A percentile compares a stretch with the other conserved stretches of the same genome.
These are phyloP conservation scores for Monosporascus ibericus DNA, from an alignment of 2,329 filamentous ascomycete species.

Conservation along the genomic window DNA sequence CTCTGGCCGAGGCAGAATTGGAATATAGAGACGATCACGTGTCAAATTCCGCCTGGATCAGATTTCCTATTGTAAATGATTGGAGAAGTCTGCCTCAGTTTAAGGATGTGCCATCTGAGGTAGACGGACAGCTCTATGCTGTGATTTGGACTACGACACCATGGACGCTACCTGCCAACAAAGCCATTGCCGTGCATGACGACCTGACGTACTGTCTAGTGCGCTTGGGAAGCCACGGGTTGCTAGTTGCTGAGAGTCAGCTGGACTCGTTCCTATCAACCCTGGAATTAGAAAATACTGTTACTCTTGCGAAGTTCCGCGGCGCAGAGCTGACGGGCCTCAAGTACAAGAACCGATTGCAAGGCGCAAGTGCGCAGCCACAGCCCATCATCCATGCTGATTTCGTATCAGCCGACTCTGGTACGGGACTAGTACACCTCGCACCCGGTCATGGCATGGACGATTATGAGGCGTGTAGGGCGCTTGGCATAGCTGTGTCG, in stretches of 20 bases:
- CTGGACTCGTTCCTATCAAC: conserved; percentile 27
- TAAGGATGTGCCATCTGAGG: conserved; percentile 29
- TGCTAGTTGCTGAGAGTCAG: conserved; percentile 68
- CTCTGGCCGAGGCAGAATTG: conserved; percentile 76
- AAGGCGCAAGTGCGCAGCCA: conserved; percentile 45
- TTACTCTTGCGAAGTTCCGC: conserved; percentile 49
- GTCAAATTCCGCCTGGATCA: conserved; percentile 71
- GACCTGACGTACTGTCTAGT: conserved; percentile 70
- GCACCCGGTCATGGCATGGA: conserved; percentile 96
- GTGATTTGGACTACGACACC: conserved; percentile 98
- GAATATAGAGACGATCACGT: conserved; percentile 74
- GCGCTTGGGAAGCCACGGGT: conserved; percentile 46
- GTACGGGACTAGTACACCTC: conserved; percentile 89
- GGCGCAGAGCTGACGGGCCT: conserved; percentile 62
- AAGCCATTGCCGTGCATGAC: conserved; percentile 74
- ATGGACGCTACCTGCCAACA: conserved; percentile 93
- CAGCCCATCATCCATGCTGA: conserved; percentile 76
- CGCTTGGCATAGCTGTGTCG: conserved; percentile 64
- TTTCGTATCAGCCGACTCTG: conserved; percentile 86
- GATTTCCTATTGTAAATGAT: conserved; percentile 60
- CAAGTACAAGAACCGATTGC: conserved; percentile 66
- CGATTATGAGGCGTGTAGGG: conserved; percentile 78
- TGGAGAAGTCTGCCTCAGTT: conserved; percentile 31
- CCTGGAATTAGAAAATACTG: conserved; percentile 10
- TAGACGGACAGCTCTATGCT: conserved; percentile 56